These are phyloP conservation scores for Mycena indigotica DNA, from an alignment of 768 basidiomycete species.

Conservation along the genomic window DNA sequence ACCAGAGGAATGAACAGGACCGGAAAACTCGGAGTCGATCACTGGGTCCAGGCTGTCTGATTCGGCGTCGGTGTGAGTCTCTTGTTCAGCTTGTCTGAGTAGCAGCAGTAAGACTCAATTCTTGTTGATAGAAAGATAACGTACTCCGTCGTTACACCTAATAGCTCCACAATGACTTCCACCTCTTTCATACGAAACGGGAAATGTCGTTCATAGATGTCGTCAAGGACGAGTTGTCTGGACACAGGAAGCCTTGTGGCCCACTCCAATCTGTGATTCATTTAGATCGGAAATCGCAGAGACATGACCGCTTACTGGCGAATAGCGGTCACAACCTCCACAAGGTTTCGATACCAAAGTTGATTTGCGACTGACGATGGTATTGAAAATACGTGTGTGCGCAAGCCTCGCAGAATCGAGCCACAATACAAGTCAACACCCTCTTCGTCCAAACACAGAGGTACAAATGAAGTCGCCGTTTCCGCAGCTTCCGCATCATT, in stretches of 20 bases:
- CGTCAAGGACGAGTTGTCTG: not conserved
- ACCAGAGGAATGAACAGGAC: not conserved
- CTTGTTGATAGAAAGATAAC: no score
- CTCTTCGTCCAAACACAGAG: not conserved
- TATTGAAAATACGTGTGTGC: not conserved
- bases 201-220: not conserved
- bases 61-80: no score
- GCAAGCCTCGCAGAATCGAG: not conserved
- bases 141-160: no score
- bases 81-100: no score
- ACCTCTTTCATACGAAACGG: not conserved
- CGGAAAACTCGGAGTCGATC: no score
- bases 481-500: no score
- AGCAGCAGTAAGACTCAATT: no score
- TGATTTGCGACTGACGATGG: not conserved
- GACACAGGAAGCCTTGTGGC: not conserved
- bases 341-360: not conserved
- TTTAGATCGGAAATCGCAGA: not conserved
- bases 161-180: not conserved
- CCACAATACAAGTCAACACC: not conserved
- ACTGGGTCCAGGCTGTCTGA: no score
- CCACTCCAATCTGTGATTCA: not conserved
- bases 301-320: not conserved
- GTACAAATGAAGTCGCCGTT: not conserved
- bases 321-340: not conserved